Evolutionary conservation across 2,329 filamentous ascomycete species (phyloP).

Genomic region (Exserohilum turcica): DNA sequence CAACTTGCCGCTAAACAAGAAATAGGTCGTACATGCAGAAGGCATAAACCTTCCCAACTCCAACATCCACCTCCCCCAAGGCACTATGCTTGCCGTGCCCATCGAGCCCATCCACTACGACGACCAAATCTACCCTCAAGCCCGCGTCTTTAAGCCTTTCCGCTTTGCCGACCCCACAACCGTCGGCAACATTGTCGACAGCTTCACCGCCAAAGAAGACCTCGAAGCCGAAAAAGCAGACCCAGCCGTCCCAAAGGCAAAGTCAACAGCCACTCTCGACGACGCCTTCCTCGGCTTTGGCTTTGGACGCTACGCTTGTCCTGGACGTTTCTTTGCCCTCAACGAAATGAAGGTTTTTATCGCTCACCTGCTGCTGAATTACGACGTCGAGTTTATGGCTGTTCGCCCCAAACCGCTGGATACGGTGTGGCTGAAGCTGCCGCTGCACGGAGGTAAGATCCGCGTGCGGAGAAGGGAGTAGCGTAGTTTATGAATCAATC

Average conservation of each 20-base stretch:
- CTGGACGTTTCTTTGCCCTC: conserved; percentile 22
- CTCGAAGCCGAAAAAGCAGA: conserved; percentile 12
- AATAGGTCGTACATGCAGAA: conserved; percentile 19
- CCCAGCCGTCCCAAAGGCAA: conserved; percentile 10
- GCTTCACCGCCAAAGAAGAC: conserved; percentile 18
- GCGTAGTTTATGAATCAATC: not conserved
- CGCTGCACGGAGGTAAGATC: conserved; percentile 14
- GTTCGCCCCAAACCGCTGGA: conserved; percentile 18
- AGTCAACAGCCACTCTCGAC: conserved; percentile 23
- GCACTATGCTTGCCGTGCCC: conserved; percentile 19
- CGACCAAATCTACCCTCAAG: conserved; percentile 18
- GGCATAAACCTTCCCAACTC: conserved; percentile 11
- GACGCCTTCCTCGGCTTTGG: conserved; percentile 24
- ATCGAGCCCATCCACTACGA: conserved; percentile 22
- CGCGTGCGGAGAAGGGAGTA: conserved; percentile 1
- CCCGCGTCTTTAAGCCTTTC: conserved; percentile 21
- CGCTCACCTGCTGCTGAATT: conserved; percentile 23
- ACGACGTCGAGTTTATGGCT: conserved; percentile 19
- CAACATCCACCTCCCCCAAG: conserved; percentile 16
- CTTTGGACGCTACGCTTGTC: conserved; percentile 21
- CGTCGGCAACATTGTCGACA: conserved; percentile 18
- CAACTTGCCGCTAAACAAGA: not conserved
- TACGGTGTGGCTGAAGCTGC: conserved; percentile 20
- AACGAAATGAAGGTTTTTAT: conserved; percentile 27
- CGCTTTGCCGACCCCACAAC: conserved; percentile 18